Evolutionary conservation across 805 yeast genomes (phyloP).

Genomic region (Candida ficus): DNA sequence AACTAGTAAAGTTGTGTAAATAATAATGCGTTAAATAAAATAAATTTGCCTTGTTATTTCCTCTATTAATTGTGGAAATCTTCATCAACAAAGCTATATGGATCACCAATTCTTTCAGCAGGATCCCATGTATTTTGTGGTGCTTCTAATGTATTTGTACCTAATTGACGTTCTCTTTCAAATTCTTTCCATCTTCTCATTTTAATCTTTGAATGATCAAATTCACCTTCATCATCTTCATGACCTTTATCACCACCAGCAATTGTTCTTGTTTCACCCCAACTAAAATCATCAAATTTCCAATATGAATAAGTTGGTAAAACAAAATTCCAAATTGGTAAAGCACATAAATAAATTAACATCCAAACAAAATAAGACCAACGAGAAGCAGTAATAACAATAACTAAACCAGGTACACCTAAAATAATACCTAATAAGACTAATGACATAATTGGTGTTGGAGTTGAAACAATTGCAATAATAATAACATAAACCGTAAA

Average conservation of each 20-base stretch:
- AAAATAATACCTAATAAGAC: conserved; percentile 70
- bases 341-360: conserved; percentile 67
- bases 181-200: conserved; percentile 96
- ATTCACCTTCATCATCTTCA: conserved; percentile 69
- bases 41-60: too few species aligned
- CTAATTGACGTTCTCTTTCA: conserved; percentile 52
- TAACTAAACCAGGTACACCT: conserved; percentile 80
- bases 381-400: conserved; percentile 75
- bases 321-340: conserved; percentile 93
- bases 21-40: conserved; percentile 2
- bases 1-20: too few species aligned
- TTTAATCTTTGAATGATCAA: conserved; percentile 83
- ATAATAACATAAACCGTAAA: conserved; percentile 78
- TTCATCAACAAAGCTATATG: conserved; percentile 12
- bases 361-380: conserved; percentile 73
- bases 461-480: conserved; percentile 60
- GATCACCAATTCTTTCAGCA: conserved; percentile 10
- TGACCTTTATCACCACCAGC: conserved; percentile 66
- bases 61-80: not conserved
- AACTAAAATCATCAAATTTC: conserved; percentile 93
- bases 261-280: conserved; percentile 93
- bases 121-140: conserved; percentile 27
- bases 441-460: conserved; percentile 75
- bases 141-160: conserved; percentile 13
- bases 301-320: conserved; percentile 84